Conservation (phyloP, 106 monocot genomes). For the Narthecium ossifragum region DNA sequence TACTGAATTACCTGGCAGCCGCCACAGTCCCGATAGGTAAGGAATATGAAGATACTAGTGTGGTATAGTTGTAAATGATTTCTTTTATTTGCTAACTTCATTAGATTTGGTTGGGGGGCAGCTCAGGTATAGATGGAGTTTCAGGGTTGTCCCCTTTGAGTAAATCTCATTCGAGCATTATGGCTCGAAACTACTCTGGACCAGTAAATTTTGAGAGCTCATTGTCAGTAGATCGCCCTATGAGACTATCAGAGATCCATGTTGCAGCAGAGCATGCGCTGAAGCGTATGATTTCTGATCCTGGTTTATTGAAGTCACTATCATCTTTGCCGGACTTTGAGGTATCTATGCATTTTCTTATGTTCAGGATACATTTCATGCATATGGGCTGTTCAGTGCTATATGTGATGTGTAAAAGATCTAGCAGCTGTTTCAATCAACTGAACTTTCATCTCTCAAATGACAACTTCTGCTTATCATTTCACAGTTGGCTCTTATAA, state of each 20-base stretch:
- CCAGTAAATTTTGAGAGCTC: constrained; percentile 54
- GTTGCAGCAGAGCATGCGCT: constrained; percentile 85
- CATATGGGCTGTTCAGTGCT: no score
- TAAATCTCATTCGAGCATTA: constrained; percentile 35
- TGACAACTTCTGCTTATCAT: no score
- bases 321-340: constrained; percentile 80
- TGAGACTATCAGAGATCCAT: constrained; percentile 90
- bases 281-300: constrained; percentile 71
- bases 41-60: not conserved
- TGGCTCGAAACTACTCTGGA: constrained; percentile 61
- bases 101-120: constrained; percentile 45
- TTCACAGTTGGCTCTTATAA: no score
- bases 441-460: no score
- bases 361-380: constrained; percentile 2
- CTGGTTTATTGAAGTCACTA: constrained; percentile 62
- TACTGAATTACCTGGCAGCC: constrained; percentile 53
- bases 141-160: constrained; percentile 40
- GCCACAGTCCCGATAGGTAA: constrained; percentile 51
- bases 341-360: no score
- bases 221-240: constrained; percentile 69
- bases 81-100: constrained; percentile 10
- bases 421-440: no score
- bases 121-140: constrained; percentile 69
- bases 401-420: no score
- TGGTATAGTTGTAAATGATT: not conserved